Conservation (phyloP, 257 asterid species). For the Pogostemon cablin region DNA sequence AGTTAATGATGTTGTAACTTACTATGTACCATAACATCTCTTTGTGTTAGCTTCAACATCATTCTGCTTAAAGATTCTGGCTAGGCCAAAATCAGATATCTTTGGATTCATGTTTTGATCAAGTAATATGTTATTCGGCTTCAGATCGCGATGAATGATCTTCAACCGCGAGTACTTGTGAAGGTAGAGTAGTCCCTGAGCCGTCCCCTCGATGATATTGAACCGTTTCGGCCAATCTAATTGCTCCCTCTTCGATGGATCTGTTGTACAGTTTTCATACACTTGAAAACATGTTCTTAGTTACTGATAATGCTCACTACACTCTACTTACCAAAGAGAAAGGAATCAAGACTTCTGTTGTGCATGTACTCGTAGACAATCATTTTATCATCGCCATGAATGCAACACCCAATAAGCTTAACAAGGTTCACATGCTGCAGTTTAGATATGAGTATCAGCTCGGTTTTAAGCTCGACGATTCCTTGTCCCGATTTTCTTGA, state of each 20-base stretch:
- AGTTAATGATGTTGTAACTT: constrained; percentile 25
- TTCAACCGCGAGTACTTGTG: constrained; percentile 60
- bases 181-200: constrained; percentile 68
- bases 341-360: constrained; percentile 66
- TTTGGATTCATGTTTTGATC: constrained; percentile 65
- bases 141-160: constrained; percentile 62
- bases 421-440: constrained; percentile 71
- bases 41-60: constrained; percentile 50
- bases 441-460: constrained; percentile 58
- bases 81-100: constrained; percentile 73
- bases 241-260: constrained; percentile 35
- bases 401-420: constrained; percentile 54
- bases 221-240: constrained; percentile 43
- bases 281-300: not conserved
- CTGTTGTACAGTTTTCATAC: constrained; percentile 26
- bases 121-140: constrained; percentile 58
- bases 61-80: constrained; percentile 55
- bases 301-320: too few relatives aligned
- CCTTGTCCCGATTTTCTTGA: constrained; percentile 65
- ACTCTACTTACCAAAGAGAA: constrained; percentile 46
- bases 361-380: constrained; percentile 64
- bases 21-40: constrained; percentile 65
- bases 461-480: constrained; percentile 59
- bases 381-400: constrained; percentile 59
- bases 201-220: constrained; percentile 49